Conservation (phyloP, 805 yeast species). For the Lachancea meyersii region DNA sequence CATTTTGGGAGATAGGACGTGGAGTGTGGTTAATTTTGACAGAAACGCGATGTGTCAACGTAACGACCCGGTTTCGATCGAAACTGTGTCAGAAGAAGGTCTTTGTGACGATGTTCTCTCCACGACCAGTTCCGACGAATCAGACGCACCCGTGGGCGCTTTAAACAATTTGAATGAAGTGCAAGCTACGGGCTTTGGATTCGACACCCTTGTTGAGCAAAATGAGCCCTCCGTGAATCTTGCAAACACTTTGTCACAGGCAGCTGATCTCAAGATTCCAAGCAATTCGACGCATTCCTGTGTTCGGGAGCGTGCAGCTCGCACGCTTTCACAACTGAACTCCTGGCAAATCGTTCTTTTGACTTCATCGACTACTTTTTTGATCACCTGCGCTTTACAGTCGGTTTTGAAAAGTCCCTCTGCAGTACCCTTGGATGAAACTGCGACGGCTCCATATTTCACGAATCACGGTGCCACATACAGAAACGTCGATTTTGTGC, state of each 20-base stretch:
- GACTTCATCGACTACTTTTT: conserved; percentile 9
- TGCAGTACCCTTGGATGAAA: neutral
- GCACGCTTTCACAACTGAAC: conserved; percentile 2
- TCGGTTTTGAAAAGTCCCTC: neutral
- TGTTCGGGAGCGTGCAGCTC: neutral
- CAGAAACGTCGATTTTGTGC: conserved; percentile 4
- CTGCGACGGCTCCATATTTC: conserved; percentile 7
- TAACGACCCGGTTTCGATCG: conserved; percentile 4
- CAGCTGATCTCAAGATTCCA: neutral
- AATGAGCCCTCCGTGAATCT: neutral
- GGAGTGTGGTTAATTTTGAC: conserved; percentile 9
- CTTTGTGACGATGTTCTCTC: conserved; percentile 10
- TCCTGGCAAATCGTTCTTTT: conserved; percentile 10
- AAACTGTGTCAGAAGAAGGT: conserved; percentile 7
- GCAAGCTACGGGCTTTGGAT: conserved; percentile 4
- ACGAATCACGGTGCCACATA: conserved; percentile 8
- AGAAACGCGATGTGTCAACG: conserved; percentile 1
- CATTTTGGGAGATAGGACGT: conserved; percentile 4
- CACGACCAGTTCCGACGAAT: conserved; percentile 10
- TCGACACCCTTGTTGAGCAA: conserved; percentile 5
- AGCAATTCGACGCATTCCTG: neutral
- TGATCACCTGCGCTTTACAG: conserved; percentile 4
- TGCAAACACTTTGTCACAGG: neutral
- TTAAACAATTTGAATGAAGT: neutral
- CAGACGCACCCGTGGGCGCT: conserved; percentile 4